Base-by-base conservation (phyloP, 2,329 filamentous ascomycete species). In the Teratosphaeria zuluensis region DNA sequence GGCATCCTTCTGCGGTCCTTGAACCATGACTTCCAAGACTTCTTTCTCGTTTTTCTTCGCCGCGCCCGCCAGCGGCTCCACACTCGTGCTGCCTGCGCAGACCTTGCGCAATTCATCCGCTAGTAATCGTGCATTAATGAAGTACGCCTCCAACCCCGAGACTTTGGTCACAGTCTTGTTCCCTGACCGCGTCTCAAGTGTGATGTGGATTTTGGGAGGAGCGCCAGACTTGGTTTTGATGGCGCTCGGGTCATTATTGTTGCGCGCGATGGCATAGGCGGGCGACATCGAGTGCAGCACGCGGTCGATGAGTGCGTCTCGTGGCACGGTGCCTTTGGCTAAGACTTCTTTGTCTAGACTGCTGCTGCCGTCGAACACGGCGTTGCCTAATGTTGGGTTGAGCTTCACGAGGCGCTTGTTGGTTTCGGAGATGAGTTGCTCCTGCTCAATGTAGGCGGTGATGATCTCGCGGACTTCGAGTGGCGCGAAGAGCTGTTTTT, bases 81-180 rank as follows among this genome's bases (percentile, higher is more conserved):
- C 82, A 60, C 82, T 86, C 12, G 84, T 85, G 59, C 81, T 84
- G n/a, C 85, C 84, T 1, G 85, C 85, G 68, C 85, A 88, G 33
- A 81, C 80, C 73, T 85, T 87, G 66, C 85, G 78, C 65, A 88
- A 66, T 68, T 88, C 85, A 60, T 87, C 85, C 1, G 84, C 84
- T 57, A 88, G 73, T 1, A 81, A 72, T 53, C 79, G 78, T 0
- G 85, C 82, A 19, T 81, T 77, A 51, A 88, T 81, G 30, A 81
- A 79, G 64, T 85, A 88, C 0, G 78, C 72, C 65, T 88, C 85
- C 32, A 88, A 68, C 3, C 83, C 83, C 16, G 77, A 80, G 1
- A 87, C 75, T 64, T 82, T 84, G 2, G 85, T 87, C 2, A 84
- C 82, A 1, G 81, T 83, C 72, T 88, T 88, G 58, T 84, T 84